phyloP scores from a whole-genome alignment of 176 grass and related monocot species.

The Luzula sylvatica region DNA sequence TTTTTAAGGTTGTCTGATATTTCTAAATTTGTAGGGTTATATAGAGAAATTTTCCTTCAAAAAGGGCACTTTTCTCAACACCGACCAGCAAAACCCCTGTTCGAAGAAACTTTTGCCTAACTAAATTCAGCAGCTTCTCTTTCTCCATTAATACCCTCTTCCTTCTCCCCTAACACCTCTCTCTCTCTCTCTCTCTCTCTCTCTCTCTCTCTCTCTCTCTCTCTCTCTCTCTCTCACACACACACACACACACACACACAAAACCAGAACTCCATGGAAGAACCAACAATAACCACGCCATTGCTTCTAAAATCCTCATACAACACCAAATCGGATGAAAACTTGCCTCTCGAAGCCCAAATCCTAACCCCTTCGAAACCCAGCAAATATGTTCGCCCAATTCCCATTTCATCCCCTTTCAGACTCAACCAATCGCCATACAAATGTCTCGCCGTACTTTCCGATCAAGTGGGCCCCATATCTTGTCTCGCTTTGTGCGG shows the following conservation, averaged over 20 bases:
- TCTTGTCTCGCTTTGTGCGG: slow-evolving; percentile 76
- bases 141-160: neutral
- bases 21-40: too few species aligned
- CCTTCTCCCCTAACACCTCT: neutral
- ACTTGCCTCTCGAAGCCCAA: neutral
- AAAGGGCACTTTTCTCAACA: neutral
- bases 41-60: too few species aligned
- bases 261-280: slow-evolving; percentile 4
- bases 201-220: neutral
- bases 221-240: slow-evolving; percentile 3
- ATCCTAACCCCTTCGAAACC: neutral
- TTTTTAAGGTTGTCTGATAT: too few species aligned
- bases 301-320: slow-evolving; percentile 15
- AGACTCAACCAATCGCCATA: neutral
- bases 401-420: neutral
- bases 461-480: slow-evolving; percentile 47
- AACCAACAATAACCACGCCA: slow-evolving; percentile 22
- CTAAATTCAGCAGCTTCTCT: neutral
- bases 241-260: too few species aligned
- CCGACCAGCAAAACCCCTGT: slow-evolving; percentile 13
- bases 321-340: neutral
- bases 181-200: slow-evolving; percentile 5
- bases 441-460: slow-evolving; percentile 56
- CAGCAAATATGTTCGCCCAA: neutral
- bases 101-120: neutral